A percentile compares a stretch with the other conserved stretches of the same genome.
phyloP scores from a whole-genome alignment of 2,329 filamentous ascomycete genomes.

The Rutstroemia sydowiana region DNA sequence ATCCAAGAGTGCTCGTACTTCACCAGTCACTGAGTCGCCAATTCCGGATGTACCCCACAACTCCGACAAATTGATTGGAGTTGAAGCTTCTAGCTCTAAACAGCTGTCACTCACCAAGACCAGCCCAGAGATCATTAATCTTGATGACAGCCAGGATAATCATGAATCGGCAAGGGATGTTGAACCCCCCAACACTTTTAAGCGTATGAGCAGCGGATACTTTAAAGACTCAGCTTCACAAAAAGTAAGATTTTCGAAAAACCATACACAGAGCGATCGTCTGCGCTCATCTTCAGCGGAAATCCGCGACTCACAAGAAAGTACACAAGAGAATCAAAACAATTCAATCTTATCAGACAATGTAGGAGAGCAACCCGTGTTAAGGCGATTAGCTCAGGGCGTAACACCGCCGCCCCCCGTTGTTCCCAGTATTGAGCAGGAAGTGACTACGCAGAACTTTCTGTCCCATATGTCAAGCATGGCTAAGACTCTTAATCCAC shows the following conservation, averaged over 20 bases:
- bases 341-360: neutral
- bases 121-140: neutral
- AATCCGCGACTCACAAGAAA: neutral
- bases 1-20: slow-evolving; percentile 4
- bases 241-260: no score
- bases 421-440: no score
- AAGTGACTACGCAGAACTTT: no score
- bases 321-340: neutral
- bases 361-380: neutral
- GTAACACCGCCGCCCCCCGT: neutral
- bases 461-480: no score
- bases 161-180: neutral
- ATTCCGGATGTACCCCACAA: neutral
- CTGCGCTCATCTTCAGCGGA: neutral
- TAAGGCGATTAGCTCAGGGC: neutral
- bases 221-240: neutral
- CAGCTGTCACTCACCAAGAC: neutral
- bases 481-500: no score
- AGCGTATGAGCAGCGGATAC: no score
- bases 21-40: neutral
- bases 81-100: neutral
- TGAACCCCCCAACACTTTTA: neutral
- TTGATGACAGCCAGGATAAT: slow-evolving; percentile 4
- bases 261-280: neutral
- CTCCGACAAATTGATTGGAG: neutral